A percentile compares a stretch with the other conserved stretches of the same genome.
Evolutionary conservation across 2,329 filamentous ascomycete species (phyloP).

Genomic region (Pestalotiopsis sp.): DNA sequence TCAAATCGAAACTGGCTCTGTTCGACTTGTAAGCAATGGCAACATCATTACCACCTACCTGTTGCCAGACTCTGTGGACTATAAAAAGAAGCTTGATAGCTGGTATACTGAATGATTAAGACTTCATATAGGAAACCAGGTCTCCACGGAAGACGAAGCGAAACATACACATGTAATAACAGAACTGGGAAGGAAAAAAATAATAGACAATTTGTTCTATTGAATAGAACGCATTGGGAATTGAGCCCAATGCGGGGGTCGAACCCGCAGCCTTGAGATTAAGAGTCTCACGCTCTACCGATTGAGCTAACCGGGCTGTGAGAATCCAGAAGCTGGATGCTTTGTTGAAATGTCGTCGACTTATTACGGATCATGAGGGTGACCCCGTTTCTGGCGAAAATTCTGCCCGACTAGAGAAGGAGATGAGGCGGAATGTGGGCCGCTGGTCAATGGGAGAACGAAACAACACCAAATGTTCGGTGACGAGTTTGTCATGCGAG

Average conservation of each 20-base stretch:
- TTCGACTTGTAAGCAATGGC: no score
- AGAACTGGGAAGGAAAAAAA: neutral
- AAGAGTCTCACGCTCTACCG: conserved; percentile 73
- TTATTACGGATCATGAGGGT: neutral
- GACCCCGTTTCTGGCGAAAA: neutral
- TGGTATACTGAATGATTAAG: no score
- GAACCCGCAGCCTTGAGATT: conserved; percentile 38
- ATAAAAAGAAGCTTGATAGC: no score
- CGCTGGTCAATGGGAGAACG: neutral
- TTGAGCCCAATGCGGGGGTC: conserved; percentile 47
- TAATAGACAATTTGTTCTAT: neutral
- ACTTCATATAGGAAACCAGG: no score
- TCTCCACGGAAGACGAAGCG: no score
- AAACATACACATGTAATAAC: no score
- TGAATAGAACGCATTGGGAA: conserved; percentile 28
- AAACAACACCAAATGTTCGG: neutral
- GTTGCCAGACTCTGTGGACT: no score
- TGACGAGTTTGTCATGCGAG: neutral
- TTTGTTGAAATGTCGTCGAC: neutral
- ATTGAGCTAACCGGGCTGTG: conserved; percentile 62
- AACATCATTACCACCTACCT: no score
- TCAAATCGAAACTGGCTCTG: no score
- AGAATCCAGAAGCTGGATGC: neutral
- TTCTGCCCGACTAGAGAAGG: neutral
- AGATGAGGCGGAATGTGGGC: neutral